Evolutionary conservation across 768 basidiomycete genomes (phyloP), one percentile per base, ranked within the genome.

Genomic region (Neoboletus magnificus): DNA sequence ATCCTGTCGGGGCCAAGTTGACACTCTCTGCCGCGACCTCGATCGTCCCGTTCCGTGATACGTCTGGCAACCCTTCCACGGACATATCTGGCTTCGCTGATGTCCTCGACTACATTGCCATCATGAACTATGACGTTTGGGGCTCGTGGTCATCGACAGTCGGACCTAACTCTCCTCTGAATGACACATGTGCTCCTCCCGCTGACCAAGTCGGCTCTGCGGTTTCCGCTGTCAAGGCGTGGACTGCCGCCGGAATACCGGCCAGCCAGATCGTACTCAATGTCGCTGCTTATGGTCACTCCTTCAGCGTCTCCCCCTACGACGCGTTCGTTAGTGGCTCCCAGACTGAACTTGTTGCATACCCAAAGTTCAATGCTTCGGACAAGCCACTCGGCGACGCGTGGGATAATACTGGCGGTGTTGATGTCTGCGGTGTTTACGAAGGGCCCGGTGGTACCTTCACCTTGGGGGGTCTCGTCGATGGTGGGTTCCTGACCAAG

Each of bases 111-210:
- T 83, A 80, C 71, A 76, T 89, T 58, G 70, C 73, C 16, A 71
- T 83, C 60, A 87, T 88, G 86, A 78, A 81, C 64, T 88, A 89
- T 65, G 87, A 87, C 58, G 59, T 86, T 43, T 78, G 77, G 70
- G 82, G 84, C 7, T 70, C 76, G 13, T 78, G 79, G 71, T 76
- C 76, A 35, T 63, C 78, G 58, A 62, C 82, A 60, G 77, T 82
- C 47, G 93, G 93, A 3, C 83, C 95, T 5, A 92, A 91, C 66
- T 82, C 94, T 1, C 93, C 94, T 2, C 73, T 96, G 33, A 76
- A 85, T 57, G 86, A 96, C 67, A 80, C 80, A 1, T 96, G 94
- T 69, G 82, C 83, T 1, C 73, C 82, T 40, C 60, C 77, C 0
- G 73, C 72, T 4, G 74, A 86, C 58, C 87, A 82, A 51, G 68